Evolutionary conservation across 257 asterid genomes (phyloP).

Genomic region (Solanum commersonii): DNA sequence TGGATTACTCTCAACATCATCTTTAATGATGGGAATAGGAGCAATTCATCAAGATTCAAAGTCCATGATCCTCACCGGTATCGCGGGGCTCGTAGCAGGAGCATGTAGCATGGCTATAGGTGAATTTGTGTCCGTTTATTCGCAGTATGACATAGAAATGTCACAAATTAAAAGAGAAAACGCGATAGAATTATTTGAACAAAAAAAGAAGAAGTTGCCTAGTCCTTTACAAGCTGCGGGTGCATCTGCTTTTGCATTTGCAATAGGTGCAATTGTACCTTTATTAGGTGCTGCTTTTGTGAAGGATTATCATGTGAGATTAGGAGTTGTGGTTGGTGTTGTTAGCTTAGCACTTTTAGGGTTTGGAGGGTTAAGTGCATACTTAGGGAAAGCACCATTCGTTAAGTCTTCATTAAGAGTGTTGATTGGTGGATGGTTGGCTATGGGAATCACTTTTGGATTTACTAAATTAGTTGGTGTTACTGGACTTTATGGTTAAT

Average conservation of each 20-base stretch:
- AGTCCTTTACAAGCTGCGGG: slow-evolving; percentile 46
- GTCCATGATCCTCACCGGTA: slow-evolving; percentile 58
- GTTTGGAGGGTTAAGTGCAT: slow-evolving; percentile 51
- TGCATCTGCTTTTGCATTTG: slow-evolving; percentile 56
- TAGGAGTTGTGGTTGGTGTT: slow-evolving; percentile 43
- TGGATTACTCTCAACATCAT: slow-evolving; percentile 55
- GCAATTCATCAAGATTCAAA: slow-evolving; percentile 41
- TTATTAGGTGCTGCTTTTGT: slow-evolving; percentile 43
- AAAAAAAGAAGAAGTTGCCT: slow-evolving; percentile 26
- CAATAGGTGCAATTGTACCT: slow-evolving; percentile 55
- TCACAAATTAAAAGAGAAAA: slow-evolving; percentile 36
- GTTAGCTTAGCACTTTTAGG: slow-evolving; percentile 47
- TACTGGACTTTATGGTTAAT: not conserved
- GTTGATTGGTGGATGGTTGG: slow-evolving; percentile 56
- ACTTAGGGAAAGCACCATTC: slow-evolving; percentile 37
- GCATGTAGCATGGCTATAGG: slow-evolving; percentile 87
- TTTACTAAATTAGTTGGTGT: slow-evolving; percentile 39
- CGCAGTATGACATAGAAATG: slow-evolving; percentile 54
- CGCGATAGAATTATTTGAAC: not conserved
- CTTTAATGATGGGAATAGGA: slow-evolving; percentile 67
- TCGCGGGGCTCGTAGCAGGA: slow-evolving; percentile 53
- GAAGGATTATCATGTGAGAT: slow-evolving; percentile 25
- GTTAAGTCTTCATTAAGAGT: slow-evolving; percentile 43
- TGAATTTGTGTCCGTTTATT: slow-evolving; percentile 57
- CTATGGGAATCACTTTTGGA: slow-evolving; percentile 70